Percentiles rank a stretch among this genome's conserved stretches.
phyloP scores from a whole-genome alignment of 2,329 filamentous ascomycete species.

The Pseudodiploospora longispora region DNA sequence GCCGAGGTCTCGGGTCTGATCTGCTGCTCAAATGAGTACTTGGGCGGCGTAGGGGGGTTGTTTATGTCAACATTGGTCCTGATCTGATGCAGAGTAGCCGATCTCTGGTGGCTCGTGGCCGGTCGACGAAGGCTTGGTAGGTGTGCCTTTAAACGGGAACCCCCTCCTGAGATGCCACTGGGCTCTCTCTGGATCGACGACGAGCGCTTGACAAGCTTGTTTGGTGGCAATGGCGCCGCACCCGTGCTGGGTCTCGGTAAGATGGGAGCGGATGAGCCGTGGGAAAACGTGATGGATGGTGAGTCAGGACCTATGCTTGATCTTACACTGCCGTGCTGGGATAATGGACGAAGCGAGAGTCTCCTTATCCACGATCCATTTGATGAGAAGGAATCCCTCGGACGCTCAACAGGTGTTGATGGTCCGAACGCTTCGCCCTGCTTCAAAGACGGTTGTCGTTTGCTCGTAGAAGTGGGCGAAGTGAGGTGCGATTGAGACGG shows the following conservation, averaged over 20 bases:
- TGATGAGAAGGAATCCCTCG: conserved; percentile 51
- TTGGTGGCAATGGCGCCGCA: conserved; percentile 47
- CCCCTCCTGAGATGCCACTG: conserved; percentile 29
- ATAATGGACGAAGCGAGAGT: conserved; percentile 57
- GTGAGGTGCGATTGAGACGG: conserved; percentile 32
- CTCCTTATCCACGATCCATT: conserved; percentile 65
- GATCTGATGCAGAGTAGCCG: conserved; percentile 57
- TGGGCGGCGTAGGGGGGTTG: conserved; percentile 14
- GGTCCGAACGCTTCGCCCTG: conserved; percentile 26
- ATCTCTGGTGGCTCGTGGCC: conserved; percentile 72
- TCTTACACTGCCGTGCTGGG: conserved; percentile 54
- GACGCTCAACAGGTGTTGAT: conserved; percentile 33
- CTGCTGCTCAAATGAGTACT: conserved; percentile 28
- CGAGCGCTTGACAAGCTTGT: conserved; percentile 71
- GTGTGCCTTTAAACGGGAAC: conserved; percentile 49
- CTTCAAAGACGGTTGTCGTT: conserved; percentile 36
- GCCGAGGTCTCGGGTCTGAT: conserved; percentile 21
- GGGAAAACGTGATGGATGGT: conserved; percentile 56
- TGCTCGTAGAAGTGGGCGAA: conserved; percentile 29
- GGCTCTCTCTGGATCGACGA: conserved; percentile 45
- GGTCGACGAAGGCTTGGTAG: conserved; percentile 61
- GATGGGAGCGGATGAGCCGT: conserved; percentile 60
- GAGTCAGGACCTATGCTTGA: conserved; percentile 60
- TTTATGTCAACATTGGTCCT: conserved; percentile 22
- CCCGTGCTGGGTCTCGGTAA: conserved; percentile 32